A percentile compares a stretch with the other conserved stretches of the same genome.
Evolutionary conservation across 2,329 filamentous ascomycete genomes (phyloP).

Genomic region (Tolypocladium tundrense): DNA sequence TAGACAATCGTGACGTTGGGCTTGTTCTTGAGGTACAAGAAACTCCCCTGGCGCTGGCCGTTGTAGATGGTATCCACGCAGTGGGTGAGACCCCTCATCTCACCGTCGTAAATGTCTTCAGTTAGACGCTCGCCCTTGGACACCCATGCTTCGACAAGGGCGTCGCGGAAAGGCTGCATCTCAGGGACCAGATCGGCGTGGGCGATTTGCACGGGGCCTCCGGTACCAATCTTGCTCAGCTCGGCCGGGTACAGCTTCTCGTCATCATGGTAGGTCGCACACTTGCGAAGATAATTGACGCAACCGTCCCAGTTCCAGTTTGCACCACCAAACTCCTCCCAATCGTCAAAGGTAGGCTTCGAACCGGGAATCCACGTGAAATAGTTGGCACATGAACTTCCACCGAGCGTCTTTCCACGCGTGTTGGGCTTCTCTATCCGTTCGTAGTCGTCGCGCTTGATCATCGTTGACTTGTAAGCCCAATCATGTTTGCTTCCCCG

Average conservation of each 20-base stretch:
- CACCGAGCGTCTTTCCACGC: conserved; percentile 48
- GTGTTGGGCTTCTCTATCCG: conserved; percentile 55
- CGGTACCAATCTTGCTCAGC: conserved; percentile 38
- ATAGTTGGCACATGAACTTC: conserved; percentile 50
- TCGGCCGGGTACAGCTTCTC: conserved; percentile 29
- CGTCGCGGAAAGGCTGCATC: conserved; percentile 38
- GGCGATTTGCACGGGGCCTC: conserved; percentile 42
- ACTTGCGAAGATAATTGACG: conserved; percentile 42
- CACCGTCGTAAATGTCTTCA: conserved; percentile 46
- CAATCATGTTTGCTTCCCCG: conserved; percentile 47
- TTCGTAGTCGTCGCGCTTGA: conserved; percentile 47
- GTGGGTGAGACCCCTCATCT: conserved; percentile 42
- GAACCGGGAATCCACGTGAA: conserved; percentile 53
- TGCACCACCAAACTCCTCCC: conserved; percentile 63
- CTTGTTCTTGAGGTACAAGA: conserved; percentile 39
- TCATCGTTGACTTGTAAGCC: conserved; percentile 51
- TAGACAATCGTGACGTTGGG: conserved; percentile 43
- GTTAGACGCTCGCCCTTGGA: conserved; percentile 38
- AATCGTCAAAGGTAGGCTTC: conserved; percentile 51
- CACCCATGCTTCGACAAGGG: conserved; percentile 40
- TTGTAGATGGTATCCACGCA: conserved; percentile 47
- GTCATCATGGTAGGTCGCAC: conserved; percentile 49
- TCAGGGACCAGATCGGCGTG: conserved; percentile 45
- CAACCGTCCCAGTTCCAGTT: conserved; percentile 48
- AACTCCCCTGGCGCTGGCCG: conserved; percentile 42